phyloP scores from a whole-genome alignment of 1,284 basidiomycete genomes.

The Ceratobasidium sp. region DNA sequence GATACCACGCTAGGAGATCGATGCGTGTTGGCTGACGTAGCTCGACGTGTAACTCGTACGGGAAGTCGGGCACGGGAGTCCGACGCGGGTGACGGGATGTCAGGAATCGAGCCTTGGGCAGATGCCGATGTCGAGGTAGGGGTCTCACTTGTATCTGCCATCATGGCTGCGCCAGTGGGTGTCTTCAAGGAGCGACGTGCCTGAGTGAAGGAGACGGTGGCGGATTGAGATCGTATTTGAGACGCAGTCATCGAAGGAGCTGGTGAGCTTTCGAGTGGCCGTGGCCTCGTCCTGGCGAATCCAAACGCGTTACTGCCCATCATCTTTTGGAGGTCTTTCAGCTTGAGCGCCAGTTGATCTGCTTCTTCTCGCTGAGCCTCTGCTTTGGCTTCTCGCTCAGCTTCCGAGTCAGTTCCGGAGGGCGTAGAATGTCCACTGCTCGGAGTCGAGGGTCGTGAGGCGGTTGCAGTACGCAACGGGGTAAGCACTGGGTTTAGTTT shows the following conservation, averaged over 20 bases:
- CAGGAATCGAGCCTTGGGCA: conserved; percentile 79
- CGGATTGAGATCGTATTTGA: conserved; percentile 17
- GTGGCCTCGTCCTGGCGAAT: conserved; percentile 67
- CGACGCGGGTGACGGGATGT: conserved; percentile 76
- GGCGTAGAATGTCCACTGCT: conserved; percentile 55
- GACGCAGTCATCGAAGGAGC: conserved; percentile 49
- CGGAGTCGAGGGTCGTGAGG: conserved; percentile 64
- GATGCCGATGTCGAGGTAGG: conserved; percentile 61
- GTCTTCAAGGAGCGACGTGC: conserved; percentile 24
- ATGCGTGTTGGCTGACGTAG: conserved; percentile 63
- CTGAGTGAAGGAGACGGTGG: conserved; percentile 23
- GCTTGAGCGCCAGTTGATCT: conserved; percentile 70
- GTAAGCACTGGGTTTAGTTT: conserved; percentile 53
- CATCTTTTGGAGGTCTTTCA: conserved; percentile 73
- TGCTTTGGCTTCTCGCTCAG: conserved; percentile 70
- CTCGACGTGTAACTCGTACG: conserved; percentile 56
- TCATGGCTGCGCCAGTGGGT: conserved; percentile 67
- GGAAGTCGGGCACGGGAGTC: conserved; percentile 63
- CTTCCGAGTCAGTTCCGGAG: conserved; percentile 50
- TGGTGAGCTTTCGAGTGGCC: conserved; percentile 10
- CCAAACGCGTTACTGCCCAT: conserved; percentile 80
- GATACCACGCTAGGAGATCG: conserved; percentile 63
- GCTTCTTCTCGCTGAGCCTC: conserved; percentile 74
- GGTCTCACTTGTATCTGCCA: conserved; percentile 49
- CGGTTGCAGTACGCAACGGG: conserved; percentile 66